phyloP scores from a whole-genome alignment of 1,284 basidiomycete genomes.

The Salmacisia buchloeana region DNA sequence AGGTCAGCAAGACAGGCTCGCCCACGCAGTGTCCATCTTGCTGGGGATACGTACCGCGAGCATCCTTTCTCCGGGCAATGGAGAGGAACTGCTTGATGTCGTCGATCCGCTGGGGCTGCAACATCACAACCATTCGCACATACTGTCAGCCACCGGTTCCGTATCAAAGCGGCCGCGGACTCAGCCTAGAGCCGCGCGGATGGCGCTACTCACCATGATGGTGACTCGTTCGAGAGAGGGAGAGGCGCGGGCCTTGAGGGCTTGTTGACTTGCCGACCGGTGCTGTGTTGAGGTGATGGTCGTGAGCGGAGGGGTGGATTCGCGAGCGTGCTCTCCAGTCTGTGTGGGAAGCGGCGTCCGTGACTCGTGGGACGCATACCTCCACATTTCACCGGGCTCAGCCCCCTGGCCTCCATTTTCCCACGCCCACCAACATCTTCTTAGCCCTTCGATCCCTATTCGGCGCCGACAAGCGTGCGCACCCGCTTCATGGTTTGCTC shows the following conservation, averaged over 20 bases:
- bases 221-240: neutral
- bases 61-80: constrained; percentile 75
- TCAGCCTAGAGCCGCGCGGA: too few species aligned
- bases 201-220: neutral
- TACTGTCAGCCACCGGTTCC: too few species aligned
- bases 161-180: too few species aligned
- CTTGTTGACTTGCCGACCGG: neutral
- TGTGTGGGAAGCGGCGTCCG: too few species aligned
- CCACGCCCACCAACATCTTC: too few species aligned
- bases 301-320: neutral
- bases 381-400: too few species aligned
- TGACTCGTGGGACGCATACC: too few species aligned
- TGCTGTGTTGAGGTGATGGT: neutral
- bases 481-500: too few species aligned
- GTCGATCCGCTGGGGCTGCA: constrained; percentile 89
- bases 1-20: neutral
- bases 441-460: too few species aligned
- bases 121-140: neutral
- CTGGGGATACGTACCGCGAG: constrained; percentile 51
- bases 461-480: too few species aligned
- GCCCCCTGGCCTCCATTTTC: too few species aligned
- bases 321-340: constrained; percentile 14
- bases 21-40: neutral
- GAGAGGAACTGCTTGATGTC: constrained; percentile 99
- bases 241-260: neutral